Percentiles rank a stretch among this genome's conserved stretches.
These are phyloP conservation scores for Gleditsia sinensis DNA, from an alignment of 306 rosid species.

Conservation along the genomic window DNA sequence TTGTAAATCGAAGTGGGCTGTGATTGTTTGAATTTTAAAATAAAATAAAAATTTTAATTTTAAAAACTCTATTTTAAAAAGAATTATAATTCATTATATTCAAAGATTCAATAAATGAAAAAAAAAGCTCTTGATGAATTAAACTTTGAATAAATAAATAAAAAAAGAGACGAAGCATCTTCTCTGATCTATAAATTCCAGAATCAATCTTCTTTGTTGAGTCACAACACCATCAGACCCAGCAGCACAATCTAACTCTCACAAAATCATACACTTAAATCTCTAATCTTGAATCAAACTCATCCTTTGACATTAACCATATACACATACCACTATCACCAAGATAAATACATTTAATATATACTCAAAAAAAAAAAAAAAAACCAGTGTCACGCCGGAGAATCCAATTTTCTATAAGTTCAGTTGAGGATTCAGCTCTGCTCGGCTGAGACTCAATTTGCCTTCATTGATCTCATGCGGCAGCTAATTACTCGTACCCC, in stretches of 20 bases:
- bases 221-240: slow-evolving; percentile 29
- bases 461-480: slow-evolving; percentile 55
- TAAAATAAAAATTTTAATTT: too few relatives aligned
- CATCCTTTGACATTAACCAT: slow-evolving; percentile 35
- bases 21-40: too few relatives aligned
- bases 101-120: too few relatives aligned
- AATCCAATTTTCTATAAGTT: too few relatives aligned
- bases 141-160: too few relatives aligned
- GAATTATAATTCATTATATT: too few relatives aligned
- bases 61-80: too few relatives aligned
- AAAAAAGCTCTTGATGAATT: too few relatives aligned
- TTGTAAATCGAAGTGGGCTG: too few relatives aligned
- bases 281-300: slow-evolving; percentile 30
- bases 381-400: too few relatives aligned
- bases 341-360: slow-evolving; percentile 42
- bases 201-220: slow-evolving; percentile 21
- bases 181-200: neutral
- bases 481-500: slow-evolving; percentile 43
- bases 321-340: slow-evolving; percentile 36
- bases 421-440: slow-evolving; percentile 39
- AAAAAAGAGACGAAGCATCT: neutral
- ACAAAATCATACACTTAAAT: slow-evolving; percentile 30
- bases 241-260: slow-evolving; percentile 34
- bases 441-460: slow-evolving; percentile 54
- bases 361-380: slow-evolving; percentile 31